These are phyloP conservation scores for Hypoxylon sp. DNA, from an alignment of 2,329 filamentous ascomycete genomes.

Conservation along the genomic window DNA sequence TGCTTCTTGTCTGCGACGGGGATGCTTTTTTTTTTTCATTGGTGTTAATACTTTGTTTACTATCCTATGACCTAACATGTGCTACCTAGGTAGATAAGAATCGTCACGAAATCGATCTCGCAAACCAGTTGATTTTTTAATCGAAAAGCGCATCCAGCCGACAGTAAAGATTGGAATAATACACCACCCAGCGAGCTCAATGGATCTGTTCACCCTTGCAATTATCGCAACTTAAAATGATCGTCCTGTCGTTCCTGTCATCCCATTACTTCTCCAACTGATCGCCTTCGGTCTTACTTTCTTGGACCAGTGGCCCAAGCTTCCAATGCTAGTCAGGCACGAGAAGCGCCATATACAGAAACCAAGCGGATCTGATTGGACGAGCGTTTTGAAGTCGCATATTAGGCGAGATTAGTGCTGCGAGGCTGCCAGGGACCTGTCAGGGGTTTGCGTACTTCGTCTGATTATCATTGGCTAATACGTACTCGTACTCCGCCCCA, in stretches of 20 bases:
- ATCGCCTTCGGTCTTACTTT: conserved; percentile 38
- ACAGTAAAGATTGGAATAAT: conserved; percentile 10
- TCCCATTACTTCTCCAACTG: conserved; percentile 26
- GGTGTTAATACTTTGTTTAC: not conserved
- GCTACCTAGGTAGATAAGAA: too few species aligned
- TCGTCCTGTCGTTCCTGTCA: conserved; percentile 15
- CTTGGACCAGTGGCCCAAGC: conserved; percentile 31
- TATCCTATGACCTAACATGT: not conserved
- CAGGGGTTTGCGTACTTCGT: conserved; percentile 28
- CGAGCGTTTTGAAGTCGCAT: conserved; percentile 20
- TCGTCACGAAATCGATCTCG: conserved; percentile 10
- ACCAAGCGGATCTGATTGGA: conserved; percentile 38
- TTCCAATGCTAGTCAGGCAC: conserved; percentile 42
- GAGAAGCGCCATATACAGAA: conserved; percentile 37
- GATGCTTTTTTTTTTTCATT: not conserved
- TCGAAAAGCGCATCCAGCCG: conserved; percentile 11
- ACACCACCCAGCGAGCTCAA: conserved; percentile 7
- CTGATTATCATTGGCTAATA: conserved; percentile 29
- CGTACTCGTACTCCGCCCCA: too few species aligned
- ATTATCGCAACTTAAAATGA: conserved; percentile 8
- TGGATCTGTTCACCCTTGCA: conserved; percentile 19
- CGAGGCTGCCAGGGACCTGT: conserved; percentile 28
- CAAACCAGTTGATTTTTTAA: conserved; percentile 14
- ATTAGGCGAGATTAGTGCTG: conserved; percentile 41
- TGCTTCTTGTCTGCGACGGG: not conserved